Evolutionary conservation across 805 yeast genomes (phyloP).

Genomic region (Lachancea quebecensis): DNA sequence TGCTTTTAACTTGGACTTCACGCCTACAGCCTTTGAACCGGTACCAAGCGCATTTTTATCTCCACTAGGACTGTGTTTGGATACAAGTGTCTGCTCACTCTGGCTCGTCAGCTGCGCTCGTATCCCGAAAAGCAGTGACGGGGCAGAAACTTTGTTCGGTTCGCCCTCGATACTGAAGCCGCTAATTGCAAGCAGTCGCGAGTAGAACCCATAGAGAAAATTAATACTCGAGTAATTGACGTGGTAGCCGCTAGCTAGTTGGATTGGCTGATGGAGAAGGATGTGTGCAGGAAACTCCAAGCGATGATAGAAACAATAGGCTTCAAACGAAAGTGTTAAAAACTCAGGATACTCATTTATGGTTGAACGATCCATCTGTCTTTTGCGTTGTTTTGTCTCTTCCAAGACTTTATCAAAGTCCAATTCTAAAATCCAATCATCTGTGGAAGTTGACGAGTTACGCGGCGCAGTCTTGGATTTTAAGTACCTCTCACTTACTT

Average conservation of each 20-base stretch:
- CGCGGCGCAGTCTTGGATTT: background rate
- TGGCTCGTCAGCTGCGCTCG: constrained; percentile 1
- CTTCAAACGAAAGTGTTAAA: constrained; percentile 29
- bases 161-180: constrained; percentile 28
- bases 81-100: constrained; percentile 9
- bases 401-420: constrained; percentile 18
- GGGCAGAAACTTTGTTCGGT: constrained; percentile 1
- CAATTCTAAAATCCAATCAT: constrained; percentile 4
- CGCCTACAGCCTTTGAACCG: background rate
- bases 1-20: background rate
- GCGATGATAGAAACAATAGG: constrained; percentile 31
- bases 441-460: background rate
- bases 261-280: constrained; percentile 24
- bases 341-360: constrained; percentile 30
- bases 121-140: constrained; percentile 6
- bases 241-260: constrained; percentile 20
- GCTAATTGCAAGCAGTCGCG: constrained; percentile 23
- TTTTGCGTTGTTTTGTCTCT: constrained; percentile 19
- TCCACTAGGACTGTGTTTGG: background rate
- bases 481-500: constrained; percentile 1
- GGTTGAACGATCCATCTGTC: constrained; percentile 18
- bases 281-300: constrained; percentile 30
- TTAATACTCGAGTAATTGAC: constrained; percentile 22
- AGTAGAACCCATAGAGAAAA: constrained; percentile 27
- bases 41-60: background rate